Evolutionary conservation across 1,139 yeast species (phyloP).

Genomic region (Yamadazyma epiphylla): DNA sequence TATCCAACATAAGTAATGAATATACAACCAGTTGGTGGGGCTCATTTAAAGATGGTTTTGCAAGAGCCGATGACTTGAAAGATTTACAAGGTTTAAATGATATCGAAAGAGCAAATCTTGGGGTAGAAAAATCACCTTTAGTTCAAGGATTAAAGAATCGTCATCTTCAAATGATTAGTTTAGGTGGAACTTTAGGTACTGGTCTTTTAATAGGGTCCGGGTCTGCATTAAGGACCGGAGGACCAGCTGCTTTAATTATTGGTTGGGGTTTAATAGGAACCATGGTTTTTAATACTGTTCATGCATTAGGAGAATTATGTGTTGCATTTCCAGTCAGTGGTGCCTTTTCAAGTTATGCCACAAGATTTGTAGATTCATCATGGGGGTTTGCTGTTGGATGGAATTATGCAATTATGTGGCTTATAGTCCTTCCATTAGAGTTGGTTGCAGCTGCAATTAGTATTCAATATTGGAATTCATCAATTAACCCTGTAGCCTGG

Average conservation of each 20-base stretch:
- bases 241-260: conserved; percentile 73
- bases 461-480: conserved; percentile 58
- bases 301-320: conserved; percentile 84
- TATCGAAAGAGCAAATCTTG: conserved; percentile 24
- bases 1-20: conserved; percentile 2
- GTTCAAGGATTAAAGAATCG: conserved; percentile 40
- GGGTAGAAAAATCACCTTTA: conserved; percentile 30
- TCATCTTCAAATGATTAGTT: conserved; percentile 61
- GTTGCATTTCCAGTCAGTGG: conserved; percentile 78
- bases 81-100: conserved; percentile 14
- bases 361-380: conserved; percentile 67
- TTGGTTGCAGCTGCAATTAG: conserved; percentile 75
- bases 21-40: conserved; percentile 13
- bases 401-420: conserved; percentile 81
- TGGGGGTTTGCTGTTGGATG: conserved; percentile 80
- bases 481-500: conserved; percentile 59
- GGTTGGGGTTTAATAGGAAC: conserved; percentile 69
- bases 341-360: conserved; percentile 69
- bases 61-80: conserved; percentile 20
- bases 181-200: conserved; percentile 66
- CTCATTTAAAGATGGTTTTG: conserved; percentile 33
- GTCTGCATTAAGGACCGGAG: conserved; percentile 61
- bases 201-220: conserved; percentile 79
- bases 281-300: conserved; percentile 71
- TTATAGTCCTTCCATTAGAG: conserved; percentile 71